phyloP scores from a whole-genome alignment of 371 early-diverging fungal genomes.

The Apophysomyces ossiformis region DNA sequence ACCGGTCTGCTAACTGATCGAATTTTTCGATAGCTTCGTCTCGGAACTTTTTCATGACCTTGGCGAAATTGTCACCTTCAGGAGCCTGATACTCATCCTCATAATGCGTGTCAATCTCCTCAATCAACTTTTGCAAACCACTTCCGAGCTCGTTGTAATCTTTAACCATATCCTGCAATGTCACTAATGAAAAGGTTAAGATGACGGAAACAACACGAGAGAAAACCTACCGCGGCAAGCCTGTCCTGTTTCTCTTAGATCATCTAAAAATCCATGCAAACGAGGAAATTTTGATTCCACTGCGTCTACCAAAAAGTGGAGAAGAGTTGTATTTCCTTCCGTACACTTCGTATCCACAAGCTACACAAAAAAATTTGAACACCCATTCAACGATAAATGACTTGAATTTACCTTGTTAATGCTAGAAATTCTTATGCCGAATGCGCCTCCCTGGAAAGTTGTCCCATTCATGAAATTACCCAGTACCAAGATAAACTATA shows the following conservation, averaged over 20 bases:
- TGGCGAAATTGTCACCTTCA: constrained; percentile 44
- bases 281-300: constrained; percentile 73
- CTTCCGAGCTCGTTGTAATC: constrained; percentile 67
- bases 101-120: constrained; percentile 53
- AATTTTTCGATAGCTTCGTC: constrained; percentile 53
- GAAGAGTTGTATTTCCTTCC: constrained; percentile 70
- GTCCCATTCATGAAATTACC: constrained; percentile 94
- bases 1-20: constrained; percentile 53
- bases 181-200: constrained; percentile 36
- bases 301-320: constrained; percentile 80
- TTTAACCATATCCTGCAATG: constrained; percentile 59
- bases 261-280: constrained; percentile 67
- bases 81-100: constrained; percentile 29
- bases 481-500: constrained; percentile 78
- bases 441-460: constrained; percentile 87
- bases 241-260: constrained; percentile 70
- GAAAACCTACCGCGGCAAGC: constrained; percentile 74
- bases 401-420: constrained; percentile 72
- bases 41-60: constrained; percentile 56
- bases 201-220: background rate
- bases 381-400: too few species aligned
- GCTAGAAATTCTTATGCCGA: constrained; percentile 88
- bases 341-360: constrained; percentile 86
- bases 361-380: constrained; percentile 30
- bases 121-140: constrained; percentile 54